Conservation (phyloP, 306 rosid species). For the Castanospermum australe region DNA sequence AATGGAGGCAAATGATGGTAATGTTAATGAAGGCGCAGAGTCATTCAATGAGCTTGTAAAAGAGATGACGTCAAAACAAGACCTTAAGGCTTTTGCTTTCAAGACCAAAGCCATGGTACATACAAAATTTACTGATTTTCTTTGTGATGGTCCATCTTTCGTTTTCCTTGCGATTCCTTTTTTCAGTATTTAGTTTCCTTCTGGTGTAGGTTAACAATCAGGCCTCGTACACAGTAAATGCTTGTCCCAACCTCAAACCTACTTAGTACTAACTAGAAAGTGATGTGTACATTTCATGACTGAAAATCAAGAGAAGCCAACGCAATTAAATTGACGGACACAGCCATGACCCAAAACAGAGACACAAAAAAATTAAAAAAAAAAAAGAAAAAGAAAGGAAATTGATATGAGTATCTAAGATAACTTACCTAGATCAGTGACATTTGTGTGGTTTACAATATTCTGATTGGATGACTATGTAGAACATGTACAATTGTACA, state of each 20-base stretch:
- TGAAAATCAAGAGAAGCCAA: slow-evolving; percentile 1
- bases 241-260: not conserved
- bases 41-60: slow-evolving; percentile 86
- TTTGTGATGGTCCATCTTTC: not conserved
- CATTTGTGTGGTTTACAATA: not conserved
- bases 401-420: not conserved
- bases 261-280: not conserved
- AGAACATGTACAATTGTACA: not conserved
- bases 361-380: not conserved
- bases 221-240: not conserved
- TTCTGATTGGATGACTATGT: not conserved
- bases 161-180: not conserved
- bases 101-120: slow-evolving; percentile 86
- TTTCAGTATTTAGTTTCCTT: slow-evolving; percentile 9
- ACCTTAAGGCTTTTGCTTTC: slow-evolving; percentile 78
- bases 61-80: slow-evolving; percentile 63
- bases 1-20: slow-evolving; percentile 57
- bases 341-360: not conserved
- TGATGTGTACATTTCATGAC: not conserved
- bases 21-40: slow-evolving; percentile 48
- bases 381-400: not conserved
- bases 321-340: not conserved
- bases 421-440: not conserved
- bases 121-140: not conserved
- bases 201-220: not conserved